Conservation (phyloP, 768 basidiomycete species). For the Termitomyces sp. region DNA sequence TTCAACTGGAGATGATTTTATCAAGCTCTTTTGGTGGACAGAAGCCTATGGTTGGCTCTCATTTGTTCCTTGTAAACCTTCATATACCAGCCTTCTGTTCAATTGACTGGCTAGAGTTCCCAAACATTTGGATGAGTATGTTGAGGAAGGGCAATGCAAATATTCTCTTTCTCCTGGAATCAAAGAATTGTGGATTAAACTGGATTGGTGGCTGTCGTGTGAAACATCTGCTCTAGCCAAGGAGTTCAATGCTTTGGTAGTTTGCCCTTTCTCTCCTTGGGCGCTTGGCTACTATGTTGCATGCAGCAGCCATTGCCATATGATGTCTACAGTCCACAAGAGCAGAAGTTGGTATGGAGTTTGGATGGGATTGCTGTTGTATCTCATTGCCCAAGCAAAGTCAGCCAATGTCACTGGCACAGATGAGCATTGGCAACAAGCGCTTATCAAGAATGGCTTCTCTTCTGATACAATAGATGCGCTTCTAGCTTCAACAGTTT, state of each 20-base stretch:
- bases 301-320: not conserved
- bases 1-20: not conserved
- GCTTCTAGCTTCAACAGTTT: not conserved
- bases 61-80: not conserved
- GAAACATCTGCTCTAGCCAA: not conserved
- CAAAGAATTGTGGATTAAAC: not conserved
- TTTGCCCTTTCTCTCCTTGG: slow-evolving; percentile 6
- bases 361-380: slow-evolving; percentile 10
- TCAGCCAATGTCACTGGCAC: not conserved
- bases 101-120: not conserved
- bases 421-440: not conserved
- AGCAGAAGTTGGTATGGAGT: not conserved
- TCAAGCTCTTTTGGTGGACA: slow-evolving; percentile 1
- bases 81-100: not conserved
- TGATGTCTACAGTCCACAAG: not conserved
- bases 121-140: not conserved
- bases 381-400: not conserved
- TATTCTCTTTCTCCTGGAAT: not conserved
- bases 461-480: not conserved
- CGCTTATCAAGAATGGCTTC: not conserved
- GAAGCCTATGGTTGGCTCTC: not conserved
- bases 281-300: not conserved
- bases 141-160: not conserved
- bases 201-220: not conserved
- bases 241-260: not conserved